Conservation (phyloP, 257 asterid genomes). For the Scutellaria baicalensis region DNA sequence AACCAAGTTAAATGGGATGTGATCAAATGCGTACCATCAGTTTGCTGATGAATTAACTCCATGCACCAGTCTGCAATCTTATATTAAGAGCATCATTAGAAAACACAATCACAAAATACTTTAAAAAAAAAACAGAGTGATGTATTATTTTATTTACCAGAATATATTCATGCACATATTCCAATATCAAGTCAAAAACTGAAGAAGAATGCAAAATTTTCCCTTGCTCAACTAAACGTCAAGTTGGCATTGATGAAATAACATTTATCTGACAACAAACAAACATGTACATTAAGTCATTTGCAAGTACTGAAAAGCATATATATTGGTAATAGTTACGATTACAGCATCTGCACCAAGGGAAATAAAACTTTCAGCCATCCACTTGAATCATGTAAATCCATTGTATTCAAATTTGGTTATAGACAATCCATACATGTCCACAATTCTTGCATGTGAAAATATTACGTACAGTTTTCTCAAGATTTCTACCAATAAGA, state of each 20-base stretch:
- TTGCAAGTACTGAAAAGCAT: neutral
- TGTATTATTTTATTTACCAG: neutral
- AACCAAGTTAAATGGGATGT: neutral
- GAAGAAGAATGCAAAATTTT: neutral
- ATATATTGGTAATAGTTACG: neutral
- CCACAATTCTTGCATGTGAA: constrained; percentile 2
- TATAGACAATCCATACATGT: neutral
- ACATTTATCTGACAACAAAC: neutral
- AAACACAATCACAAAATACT: neutral
- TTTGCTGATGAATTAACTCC: neutral
- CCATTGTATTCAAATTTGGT: neutral
- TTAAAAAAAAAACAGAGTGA: neutral
- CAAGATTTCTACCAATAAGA: neutral
- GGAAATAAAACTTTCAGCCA: neutral
- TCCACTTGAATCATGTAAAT: neutral
- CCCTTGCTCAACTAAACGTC: neutral
- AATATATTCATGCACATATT: neutral
- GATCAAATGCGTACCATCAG: neutral
- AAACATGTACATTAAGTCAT: neutral
- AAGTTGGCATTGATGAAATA: neutral
- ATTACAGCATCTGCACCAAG: neutral
- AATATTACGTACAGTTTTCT: neutral
- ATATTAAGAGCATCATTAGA: neutral
- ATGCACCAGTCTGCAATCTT: neutral
- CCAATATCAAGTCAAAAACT: neutral